These are phyloP conservation scores for Neospora caninum DNA, from an alignment of 169 alveolate genomes.

Conservation along the genomic window DNA sequence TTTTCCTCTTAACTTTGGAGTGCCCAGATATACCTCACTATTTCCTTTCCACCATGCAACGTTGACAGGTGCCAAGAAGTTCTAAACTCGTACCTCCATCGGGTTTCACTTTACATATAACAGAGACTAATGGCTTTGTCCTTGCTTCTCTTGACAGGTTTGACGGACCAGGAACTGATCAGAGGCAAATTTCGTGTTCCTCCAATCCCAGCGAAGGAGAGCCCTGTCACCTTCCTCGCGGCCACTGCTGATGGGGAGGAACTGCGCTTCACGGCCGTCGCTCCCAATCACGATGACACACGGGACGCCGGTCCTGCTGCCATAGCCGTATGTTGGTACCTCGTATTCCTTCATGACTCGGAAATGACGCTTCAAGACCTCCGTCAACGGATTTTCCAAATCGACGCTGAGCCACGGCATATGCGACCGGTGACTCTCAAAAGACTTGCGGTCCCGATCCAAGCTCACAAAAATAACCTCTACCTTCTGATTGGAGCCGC, in stretches of 20 bases:
- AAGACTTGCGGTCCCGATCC: constrained; percentile 71
- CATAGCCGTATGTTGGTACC: constrained; percentile 47
- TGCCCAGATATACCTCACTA: too few relatives aligned
- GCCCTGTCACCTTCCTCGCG: constrained; percentile 80
- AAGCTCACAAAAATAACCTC: constrained; percentile 75
- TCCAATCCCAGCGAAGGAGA: constrained; percentile 69
- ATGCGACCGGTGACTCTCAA: constrained; percentile 69
- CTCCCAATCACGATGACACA: constrained; percentile 76
- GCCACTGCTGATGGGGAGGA: constrained; percentile 76
- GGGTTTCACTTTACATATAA: not conserved
- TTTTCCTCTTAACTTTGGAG: too few relatives aligned
- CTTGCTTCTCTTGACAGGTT: not conserved
- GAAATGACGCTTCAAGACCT: constrained; percentile 72
- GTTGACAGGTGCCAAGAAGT: too few relatives aligned
- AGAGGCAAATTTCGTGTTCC: constrained; percentile 48
- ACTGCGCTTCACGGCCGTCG: constrained; percentile 79
- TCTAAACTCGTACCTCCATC: not conserved
- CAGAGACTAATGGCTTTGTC: not conserved
- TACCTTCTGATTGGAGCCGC: constrained; percentile 75
- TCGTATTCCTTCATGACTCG: constrained; percentile 62
- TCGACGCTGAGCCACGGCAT: constrained; percentile 79
- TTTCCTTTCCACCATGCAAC: too few relatives aligned
- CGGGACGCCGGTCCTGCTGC: constrained; percentile 76
- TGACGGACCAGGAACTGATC: constrained; percentile 52
- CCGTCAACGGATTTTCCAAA: constrained; percentile 74